Evolutionary conservation across 805 yeast species (phyloP).

Genomic region (Sporopachydermia lactativora): DNA sequence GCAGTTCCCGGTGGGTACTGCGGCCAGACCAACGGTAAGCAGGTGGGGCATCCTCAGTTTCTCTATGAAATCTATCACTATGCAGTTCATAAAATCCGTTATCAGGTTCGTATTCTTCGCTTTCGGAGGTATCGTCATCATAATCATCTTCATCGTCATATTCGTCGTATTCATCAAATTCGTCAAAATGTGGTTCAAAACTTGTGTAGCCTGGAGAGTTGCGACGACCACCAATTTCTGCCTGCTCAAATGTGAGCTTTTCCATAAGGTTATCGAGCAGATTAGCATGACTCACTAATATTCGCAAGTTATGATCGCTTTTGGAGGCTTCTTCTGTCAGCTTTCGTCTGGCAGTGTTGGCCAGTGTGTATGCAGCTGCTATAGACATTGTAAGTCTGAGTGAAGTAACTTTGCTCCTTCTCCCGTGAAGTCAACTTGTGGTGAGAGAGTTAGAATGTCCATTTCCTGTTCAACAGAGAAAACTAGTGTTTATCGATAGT

Average conservation of each 20-base stretch:
- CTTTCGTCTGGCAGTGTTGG: constrained; percentile 49
- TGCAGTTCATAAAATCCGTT: background rate
- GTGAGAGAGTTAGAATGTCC: too few species aligned
- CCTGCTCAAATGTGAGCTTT: constrained; percentile 12
- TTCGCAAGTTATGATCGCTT: constrained; percentile 41
- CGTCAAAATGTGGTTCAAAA: background rate
- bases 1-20: constrained; percentile 1
- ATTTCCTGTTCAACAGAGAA: too few species aligned
- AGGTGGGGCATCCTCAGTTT: background rate
- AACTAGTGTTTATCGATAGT: too few species aligned
- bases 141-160: background rate
- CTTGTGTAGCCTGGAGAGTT: too few species aligned
- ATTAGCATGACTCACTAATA: constrained; percentile 57
- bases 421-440: too few species aligned
- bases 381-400: constrained; percentile 17
- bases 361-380: constrained; percentile 44
- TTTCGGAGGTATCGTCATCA: background rate
- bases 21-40: background rate
- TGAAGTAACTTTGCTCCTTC: too few species aligned
- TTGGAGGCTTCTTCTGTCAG: constrained; percentile 47
- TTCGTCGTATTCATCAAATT: background rate
- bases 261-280: constrained; percentile 54
- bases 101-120: background rate
- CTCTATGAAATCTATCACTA: background rate
- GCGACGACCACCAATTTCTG: too few species aligned